phyloP scores from a whole-genome alignment of 257 asterid species.

The Salvia rosmarinus region DNA sequence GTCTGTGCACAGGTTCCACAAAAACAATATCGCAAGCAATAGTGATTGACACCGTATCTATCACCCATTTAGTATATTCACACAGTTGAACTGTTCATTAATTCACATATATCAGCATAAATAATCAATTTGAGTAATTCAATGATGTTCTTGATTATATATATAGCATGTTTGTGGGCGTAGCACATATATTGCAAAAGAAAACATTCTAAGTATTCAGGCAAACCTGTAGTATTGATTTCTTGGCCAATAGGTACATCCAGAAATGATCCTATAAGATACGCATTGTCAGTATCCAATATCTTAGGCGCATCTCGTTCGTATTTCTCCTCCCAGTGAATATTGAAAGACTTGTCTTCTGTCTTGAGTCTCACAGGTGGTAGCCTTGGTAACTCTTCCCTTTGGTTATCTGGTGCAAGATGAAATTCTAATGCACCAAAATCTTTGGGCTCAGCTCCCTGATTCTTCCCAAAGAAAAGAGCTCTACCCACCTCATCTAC shows the following conservation, averaged over 20 bases:
- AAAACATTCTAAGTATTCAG: slow-evolving; percentile 28
- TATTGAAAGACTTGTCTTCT: slow-evolving; percentile 74
- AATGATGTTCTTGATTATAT: neutral
- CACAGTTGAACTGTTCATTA: slow-evolving; percentile 3
- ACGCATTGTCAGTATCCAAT: slow-evolving; percentile 62
- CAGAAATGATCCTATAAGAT: slow-evolving; percentile 88
- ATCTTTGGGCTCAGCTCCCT: slow-evolving; percentile 59
- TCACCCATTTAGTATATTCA: slow-evolving; percentile 16
- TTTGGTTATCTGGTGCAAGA: slow-evolving; percentile 60
- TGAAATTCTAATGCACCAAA: slow-evolving; percentile 57
- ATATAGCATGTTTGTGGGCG: neutral
- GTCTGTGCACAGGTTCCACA: slow-evolving; percentile 2
- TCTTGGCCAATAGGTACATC: slow-evolving; percentile 98
- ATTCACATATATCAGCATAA: slow-evolving; percentile 5
- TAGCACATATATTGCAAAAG: neutral
- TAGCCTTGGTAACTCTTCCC: slow-evolving; percentile 91
- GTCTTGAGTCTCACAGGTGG: slow-evolving; percentile 91
- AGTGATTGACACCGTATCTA: slow-evolving; percentile 11
- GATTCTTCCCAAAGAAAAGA: slow-evolving; percentile 66
- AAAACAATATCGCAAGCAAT: slow-evolving; percentile 10
- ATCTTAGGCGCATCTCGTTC: slow-evolving; percentile 71
- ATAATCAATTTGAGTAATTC: neutral
- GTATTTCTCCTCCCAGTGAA: slow-evolving; percentile 87
- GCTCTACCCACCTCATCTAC: slow-evolving; percentile 91
- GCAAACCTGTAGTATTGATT: slow-evolving; percentile 67